These are phyloP conservation scores for Backusella mclennaniae DNA, from an alignment of 192 early-diverging fungal genomes.

Conservation along the genomic window DNA sequence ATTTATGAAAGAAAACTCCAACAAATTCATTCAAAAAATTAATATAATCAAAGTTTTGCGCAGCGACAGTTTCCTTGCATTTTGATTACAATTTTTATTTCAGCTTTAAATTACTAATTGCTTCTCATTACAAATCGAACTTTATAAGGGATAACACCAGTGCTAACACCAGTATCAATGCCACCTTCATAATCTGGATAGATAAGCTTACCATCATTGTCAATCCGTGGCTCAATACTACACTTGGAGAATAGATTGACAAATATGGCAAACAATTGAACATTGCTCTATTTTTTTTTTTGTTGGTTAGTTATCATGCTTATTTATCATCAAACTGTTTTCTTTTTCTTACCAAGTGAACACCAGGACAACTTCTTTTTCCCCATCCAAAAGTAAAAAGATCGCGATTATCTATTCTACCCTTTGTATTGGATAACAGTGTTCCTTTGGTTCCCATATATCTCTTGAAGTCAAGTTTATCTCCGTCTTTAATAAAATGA, in stretches of 20 bases:
- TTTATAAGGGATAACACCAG: not conserved
- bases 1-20: too few species aligned
- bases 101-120: too few species aligned
- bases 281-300: not conserved
- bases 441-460: not conserved
- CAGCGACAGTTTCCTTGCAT: too few species aligned
- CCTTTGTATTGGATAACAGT: not conserved
- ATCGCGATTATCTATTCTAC: not conserved
- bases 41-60: not conserved
- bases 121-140: not conserved
- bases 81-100: too few species aligned
- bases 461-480: not conserved
- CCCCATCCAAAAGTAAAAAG: not conserved
- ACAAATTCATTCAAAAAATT: not conserved
- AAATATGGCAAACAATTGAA: not conserved
- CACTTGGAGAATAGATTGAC: not conserved
- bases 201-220: not conserved
- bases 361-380: not conserved
- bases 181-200: not conserved
- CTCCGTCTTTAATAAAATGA: not conserved
- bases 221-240: not conserved
- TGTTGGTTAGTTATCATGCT: not conserved
- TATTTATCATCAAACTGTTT: not conserved
- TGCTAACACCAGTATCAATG: not conserved
- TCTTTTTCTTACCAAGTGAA: not conserved